A percentile compares a stretch with the other conserved stretches of the same genome.
phyloP scores from a whole-genome alignment of 1,284 basidiomycete species.

The Anthracocystis walkeri region DNA sequence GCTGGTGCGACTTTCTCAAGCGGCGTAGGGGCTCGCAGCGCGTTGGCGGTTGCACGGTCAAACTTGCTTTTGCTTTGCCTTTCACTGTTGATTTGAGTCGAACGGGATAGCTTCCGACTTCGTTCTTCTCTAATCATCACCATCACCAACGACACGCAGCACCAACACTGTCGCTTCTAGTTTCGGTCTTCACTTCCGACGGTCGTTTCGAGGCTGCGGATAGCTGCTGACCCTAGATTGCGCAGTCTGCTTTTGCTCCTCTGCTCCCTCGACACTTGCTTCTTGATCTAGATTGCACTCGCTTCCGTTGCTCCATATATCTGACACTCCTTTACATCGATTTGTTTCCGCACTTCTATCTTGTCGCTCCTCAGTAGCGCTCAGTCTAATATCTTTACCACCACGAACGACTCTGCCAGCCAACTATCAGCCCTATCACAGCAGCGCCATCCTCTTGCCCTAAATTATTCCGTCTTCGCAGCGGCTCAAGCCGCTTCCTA shows the following conservation, averaged over 20 bases:
- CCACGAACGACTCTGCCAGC: background rate
- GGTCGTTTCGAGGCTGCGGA: background rate
- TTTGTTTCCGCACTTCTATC: no score
- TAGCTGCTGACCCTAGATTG: background rate
- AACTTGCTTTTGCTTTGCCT: background rate
- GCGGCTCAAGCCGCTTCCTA: constrained; percentile 20
- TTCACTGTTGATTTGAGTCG: constrained; percentile 1
- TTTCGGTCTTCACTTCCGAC: background rate
- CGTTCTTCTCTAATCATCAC: background rate
- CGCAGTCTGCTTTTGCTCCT: background rate
- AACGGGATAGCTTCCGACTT: background rate
- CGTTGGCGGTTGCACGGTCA: no score
- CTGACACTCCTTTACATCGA: no score
- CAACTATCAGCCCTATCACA: background rate
- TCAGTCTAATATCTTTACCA: background rate
- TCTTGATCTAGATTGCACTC: no score
- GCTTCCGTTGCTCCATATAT: no score
- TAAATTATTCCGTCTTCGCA: constrained; percentile 2
- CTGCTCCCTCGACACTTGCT: no score
- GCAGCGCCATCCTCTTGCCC: background rate
- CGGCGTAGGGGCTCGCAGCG: no score
- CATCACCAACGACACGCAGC: background rate
- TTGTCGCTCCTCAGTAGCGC: background rate
- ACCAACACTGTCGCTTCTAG: background rate
- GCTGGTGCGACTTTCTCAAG: no score